A percentile compares a stretch with the other conserved stretches of the same genome.
phyloP scores from a whole-genome alignment of 345 rosid species.

The Camelina sativa region DNA sequence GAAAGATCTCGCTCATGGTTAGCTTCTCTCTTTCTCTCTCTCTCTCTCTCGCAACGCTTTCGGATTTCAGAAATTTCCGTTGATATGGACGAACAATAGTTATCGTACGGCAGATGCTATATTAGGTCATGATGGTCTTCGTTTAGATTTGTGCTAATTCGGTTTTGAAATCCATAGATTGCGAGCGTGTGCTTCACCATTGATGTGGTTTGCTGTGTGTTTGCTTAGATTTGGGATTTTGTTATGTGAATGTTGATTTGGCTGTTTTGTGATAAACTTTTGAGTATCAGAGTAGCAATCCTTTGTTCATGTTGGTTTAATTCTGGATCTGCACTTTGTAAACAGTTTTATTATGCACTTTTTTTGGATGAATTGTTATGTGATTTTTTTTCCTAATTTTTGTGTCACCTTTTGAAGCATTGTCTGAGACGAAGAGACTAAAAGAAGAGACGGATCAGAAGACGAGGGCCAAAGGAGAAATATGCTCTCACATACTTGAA shows the following conservation, averaged over 20 bases:
- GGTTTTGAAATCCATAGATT: not conserved
- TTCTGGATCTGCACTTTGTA: slow-evolving; percentile 10
- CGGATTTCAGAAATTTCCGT: not conserved
- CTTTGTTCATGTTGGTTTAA: not conserved
- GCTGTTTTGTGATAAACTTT: slow-evolving; percentile 19
- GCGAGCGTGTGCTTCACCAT: not conserved
- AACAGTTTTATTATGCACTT: not conserved
- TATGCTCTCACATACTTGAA: slow-evolving; percentile 61
- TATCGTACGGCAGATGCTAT: slow-evolving; percentile 9
- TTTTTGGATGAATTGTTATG: not conserved
- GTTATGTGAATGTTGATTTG: slow-evolving; percentile 6
- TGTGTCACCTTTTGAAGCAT: slow-evolving; percentile 49
- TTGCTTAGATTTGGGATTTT: not conserved
- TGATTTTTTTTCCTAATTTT: not conserved
- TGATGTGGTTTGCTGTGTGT: not conserved
- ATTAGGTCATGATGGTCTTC: slow-evolving; percentile 4
- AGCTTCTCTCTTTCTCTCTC: not conserved
- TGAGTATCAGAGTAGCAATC: not conserved
- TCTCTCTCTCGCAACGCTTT: not conserved
- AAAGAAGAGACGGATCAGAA: slow-evolving; percentile 58
- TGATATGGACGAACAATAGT: not conserved
- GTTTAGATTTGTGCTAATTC: not conserved
- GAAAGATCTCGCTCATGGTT: slow-evolving; percentile 62
- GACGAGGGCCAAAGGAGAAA: slow-evolving; percentile 56
- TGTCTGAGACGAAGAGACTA: slow-evolving; percentile 50